Evolutionary conservation across 495 filamentous ascomycete genomes (phyloP).

Genomic region (Glarea lozoyensis): DNA sequence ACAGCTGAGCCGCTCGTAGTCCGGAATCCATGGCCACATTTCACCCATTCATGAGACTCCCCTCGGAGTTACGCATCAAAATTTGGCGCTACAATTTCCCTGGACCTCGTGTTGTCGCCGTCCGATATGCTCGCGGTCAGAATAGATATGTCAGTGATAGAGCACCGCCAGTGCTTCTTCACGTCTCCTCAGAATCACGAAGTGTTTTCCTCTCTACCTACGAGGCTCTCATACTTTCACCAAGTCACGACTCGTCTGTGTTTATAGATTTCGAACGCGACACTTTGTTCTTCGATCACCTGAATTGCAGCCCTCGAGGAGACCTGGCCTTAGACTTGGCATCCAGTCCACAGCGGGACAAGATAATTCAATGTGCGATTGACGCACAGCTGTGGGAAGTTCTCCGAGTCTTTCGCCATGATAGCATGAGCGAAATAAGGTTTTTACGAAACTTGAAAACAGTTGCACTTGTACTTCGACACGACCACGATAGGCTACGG

Average conservation of each 20-base stretch:
- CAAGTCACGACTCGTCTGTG: constrained; percentile 13
- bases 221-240: constrained; percentile 15
- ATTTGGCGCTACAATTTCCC: constrained; percentile 10
- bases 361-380: constrained; percentile 14
- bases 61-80: constrained; percentile 13
- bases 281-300: constrained; percentile 18
- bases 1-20: too few relatives aligned
- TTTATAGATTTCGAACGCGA: constrained; percentile 15
- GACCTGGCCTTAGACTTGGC: constrained; percentile 16
- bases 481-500: constrained; percentile 1
- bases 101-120: constrained; percentile 16
- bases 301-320: constrained; percentile 16
- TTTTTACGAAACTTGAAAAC: constrained; percentile 12
- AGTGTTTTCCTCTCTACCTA: constrained; percentile 8
- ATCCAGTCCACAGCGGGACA: constrained; percentile 7
- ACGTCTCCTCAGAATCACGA: constrained; percentile 14
- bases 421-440: constrained; percentile 14
- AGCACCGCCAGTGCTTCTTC: constrained; percentile 8
- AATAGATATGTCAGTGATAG: constrained; percentile 7
- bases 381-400: constrained; percentile 19
- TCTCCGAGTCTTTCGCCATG: constrained; percentile 15
- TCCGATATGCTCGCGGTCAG: constrained; percentile 5
- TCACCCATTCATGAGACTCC: constrained; percentile 6
- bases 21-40: too few relatives aligned
- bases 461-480: constrained; percentile 15